Evolutionary conservation across 768 basidiomycete genomes (phyloP), one percentile per base, ranked within the genome.

Genomic region (Auricularia sp.): DNA sequence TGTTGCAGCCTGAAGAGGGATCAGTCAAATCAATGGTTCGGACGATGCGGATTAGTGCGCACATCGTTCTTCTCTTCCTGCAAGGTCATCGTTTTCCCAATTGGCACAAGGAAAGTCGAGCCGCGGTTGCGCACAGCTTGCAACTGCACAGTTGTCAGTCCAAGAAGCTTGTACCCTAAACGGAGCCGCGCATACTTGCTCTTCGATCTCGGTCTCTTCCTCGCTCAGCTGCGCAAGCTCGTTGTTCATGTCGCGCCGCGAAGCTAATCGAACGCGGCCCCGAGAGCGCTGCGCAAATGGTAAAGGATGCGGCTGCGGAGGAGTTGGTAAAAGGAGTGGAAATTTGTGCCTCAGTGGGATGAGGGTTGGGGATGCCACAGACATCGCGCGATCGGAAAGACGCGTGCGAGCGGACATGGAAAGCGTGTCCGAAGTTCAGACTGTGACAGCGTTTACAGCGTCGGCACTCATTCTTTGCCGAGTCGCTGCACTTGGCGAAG

Each of bases 31-130:
- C 16, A 13, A 34, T 24, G 42, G n/a, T 54, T 61, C 34, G 33
- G 36, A 39, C 18, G 24, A 13, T 18, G 18, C 63, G 58, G 44
- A 29, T 29, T 51, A 36, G 24, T 10, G 74, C 80, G 63, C 65
- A 90, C 90, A 71, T 92, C 90, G 71, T 90, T 91, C 77, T 90
- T 91, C 75, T 92, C 90, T 71, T 92, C 90, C 67, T 85, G 82
- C 69, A 85, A 85, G 14, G 90, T 92, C 64, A 88, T 78, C 63
- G 80, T 80, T 62, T 85, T 82, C 7, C 90, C 90, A 54, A 90
- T 88, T 5, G 90, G 89, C 33, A 92, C 80, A 24, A 89, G 78
- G 70, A 83, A 89, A 67, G 73, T 79, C 66, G 78, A 86, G 10
- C 90, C 90, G 39, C 88, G 81, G 67, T 85, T 85, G 67, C 82